A percentile compares a stretch with the other conserved stretches of the same genome.
Evolutionary conservation across 2,329 filamentous ascomycete species (phyloP).

Genomic region (Ophiostoma populinum): DNA sequence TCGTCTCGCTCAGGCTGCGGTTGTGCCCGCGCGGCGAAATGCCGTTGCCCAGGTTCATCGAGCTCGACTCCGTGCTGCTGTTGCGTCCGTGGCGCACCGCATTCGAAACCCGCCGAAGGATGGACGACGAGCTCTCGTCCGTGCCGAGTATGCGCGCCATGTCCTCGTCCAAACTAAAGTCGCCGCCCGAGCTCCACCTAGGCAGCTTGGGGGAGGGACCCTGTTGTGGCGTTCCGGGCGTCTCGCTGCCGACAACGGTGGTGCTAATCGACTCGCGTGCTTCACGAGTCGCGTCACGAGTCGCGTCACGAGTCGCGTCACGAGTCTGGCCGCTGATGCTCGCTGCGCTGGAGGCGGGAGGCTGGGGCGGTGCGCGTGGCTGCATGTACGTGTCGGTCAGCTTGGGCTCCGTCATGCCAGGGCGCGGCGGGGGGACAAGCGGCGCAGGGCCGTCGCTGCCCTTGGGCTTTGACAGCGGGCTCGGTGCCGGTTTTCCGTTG

Average conservation of each 20-base stretch:
- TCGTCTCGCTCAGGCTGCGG: slow-evolving; percentile 50
- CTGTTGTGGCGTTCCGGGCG: slow-evolving; percentile 23
- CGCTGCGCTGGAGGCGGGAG: slow-evolving; percentile 37
- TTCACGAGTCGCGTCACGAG: no score
- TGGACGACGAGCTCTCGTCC: slow-evolving; percentile 60
- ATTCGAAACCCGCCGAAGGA: slow-evolving; percentile 79
- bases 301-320: no score
- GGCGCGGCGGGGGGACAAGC: slow-evolving; percentile 11
- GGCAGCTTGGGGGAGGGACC: slow-evolving; percentile 45
- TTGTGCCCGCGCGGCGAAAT: slow-evolving; percentile 25
- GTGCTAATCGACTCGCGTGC: slow-evolving; percentile 26
- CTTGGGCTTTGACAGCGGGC: slow-evolving; percentile 7
- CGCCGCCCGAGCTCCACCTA: slow-evolving; percentile 61
- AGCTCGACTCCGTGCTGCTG: slow-evolving; percentile 51
- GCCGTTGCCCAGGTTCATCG: slow-evolving; percentile 16
- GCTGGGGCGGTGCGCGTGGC: slow-evolving; percentile 36
- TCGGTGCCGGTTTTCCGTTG: slow-evolving; percentile 18
- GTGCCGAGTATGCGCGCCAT: slow-evolving; percentile 74
- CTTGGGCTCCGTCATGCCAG: slow-evolving; percentile 23
- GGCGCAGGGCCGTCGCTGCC: slow-evolving; percentile 3
- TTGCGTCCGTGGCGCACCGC: slow-evolving; percentile 85
- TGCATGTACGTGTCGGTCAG: slow-evolving; percentile 38
- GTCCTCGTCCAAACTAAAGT: slow-evolving; percentile 91
- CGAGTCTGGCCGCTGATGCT: no score
- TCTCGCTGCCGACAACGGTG: slow-evolving; percentile 17